These are phyloP conservation scores for Herpotrichia juniperi DNA, from an alignment of 2,329 filamentous ascomycete genomes.

Conservation along the genomic window DNA sequence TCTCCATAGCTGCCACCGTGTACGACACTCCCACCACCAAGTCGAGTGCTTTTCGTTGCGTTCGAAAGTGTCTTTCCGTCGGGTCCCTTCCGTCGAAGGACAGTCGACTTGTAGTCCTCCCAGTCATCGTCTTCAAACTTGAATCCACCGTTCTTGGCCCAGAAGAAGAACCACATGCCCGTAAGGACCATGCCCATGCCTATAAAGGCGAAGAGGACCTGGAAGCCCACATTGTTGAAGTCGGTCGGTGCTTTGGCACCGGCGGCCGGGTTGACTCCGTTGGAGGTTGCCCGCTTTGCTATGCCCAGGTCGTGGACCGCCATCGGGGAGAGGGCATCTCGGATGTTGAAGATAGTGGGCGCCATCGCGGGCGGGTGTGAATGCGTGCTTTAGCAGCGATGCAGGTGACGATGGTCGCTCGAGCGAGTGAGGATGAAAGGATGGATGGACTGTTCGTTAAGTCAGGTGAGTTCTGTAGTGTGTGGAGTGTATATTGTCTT, in stretches of 20 bases:
- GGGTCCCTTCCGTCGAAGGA: conserved; percentile 84
- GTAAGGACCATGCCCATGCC: conserved; percentile 75
- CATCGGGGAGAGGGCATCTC: conserved; percentile 35
- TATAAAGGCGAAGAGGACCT: conserved; percentile 85
- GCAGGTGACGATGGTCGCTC: background rate
- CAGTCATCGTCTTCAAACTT: conserved; percentile 84
- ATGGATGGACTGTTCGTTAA: background rate
- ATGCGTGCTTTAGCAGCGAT: background rate
- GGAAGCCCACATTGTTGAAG: conserved; percentile 66
- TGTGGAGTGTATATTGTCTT: background rate
- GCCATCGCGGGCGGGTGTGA: conserved; percentile 1
- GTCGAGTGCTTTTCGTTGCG: conserved; percentile 78
- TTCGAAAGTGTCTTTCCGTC: conserved; percentile 86
- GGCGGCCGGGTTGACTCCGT: conserved; percentile 31
- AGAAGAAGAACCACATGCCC: conserved; percentile 95
- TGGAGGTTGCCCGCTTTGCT: conserved; percentile 28
- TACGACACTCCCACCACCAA: conserved; percentile 85
- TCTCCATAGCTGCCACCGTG: conserved; percentile 63
- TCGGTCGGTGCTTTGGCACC: conserved; percentile 44
- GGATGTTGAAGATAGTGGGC: conserved; percentile 23
- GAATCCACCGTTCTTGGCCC: conserved; percentile 95
- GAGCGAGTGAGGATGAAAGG: background rate
- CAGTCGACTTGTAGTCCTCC: conserved; percentile 98
- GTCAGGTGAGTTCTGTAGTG: background rate
- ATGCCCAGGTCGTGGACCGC: conserved; percentile 34